Percentiles rank a stretch among this genome's conserved stretches.
Evolutionary conservation across 1,284 basidiomycete genomes (phyloP).

Genomic region (Tetrapyrgos nigripes): DNA sequence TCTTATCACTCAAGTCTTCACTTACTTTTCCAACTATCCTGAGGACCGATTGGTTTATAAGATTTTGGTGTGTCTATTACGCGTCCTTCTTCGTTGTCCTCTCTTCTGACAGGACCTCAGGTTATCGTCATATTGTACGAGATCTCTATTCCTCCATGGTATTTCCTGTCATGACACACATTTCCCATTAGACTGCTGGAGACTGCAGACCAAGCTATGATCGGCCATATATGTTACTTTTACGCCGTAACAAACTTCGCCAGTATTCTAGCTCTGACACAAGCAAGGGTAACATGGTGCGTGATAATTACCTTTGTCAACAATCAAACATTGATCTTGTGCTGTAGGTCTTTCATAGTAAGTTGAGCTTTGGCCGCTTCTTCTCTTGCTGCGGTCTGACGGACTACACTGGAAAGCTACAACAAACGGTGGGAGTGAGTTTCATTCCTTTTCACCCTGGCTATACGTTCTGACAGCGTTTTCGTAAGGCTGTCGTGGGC

Average conservation of each 20-base stretch:
- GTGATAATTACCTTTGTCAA: slow-evolving; percentile 8
- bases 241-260: slow-evolving; percentile 60
- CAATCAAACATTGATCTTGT: slow-evolving; percentile 22
- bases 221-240: slow-evolving; percentile 61
- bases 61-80: slow-evolving; percentile 48
- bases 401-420: slow-evolving; percentile 47
- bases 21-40: slow-evolving; percentile 62
- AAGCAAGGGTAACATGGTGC: slow-evolving; percentile 55
- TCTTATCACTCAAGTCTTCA: slow-evolving; percentile 56
- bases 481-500: slow-evolving; percentile 58
- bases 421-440: slow-evolving; percentile 64
- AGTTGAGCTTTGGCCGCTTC: slow-evolving; percentile 27
- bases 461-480: slow-evolving; percentile 6
- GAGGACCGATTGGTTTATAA: slow-evolving; percentile 61
- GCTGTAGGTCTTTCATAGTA: slow-evolving; percentile 54
- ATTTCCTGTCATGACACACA: neutral
- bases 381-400: neutral
- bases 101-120: slow-evolving; percentile 30
- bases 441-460: neutral
- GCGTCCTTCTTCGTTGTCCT: neutral
- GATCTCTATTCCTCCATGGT: neutral
- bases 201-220: slow-evolving; percentile 56
- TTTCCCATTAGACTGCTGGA: slow-evolving; percentile 51
- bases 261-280: slow-evolving; percentile 43
- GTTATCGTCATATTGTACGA: slow-evolving; percentile 52